A percentile compares a stretch with the other conserved stretches of the same genome.
These are phyloP conservation scores for Hydrangea macrophylla DNA, from an alignment of 148 eudicot species.

Conservation along the genomic window DNA sequence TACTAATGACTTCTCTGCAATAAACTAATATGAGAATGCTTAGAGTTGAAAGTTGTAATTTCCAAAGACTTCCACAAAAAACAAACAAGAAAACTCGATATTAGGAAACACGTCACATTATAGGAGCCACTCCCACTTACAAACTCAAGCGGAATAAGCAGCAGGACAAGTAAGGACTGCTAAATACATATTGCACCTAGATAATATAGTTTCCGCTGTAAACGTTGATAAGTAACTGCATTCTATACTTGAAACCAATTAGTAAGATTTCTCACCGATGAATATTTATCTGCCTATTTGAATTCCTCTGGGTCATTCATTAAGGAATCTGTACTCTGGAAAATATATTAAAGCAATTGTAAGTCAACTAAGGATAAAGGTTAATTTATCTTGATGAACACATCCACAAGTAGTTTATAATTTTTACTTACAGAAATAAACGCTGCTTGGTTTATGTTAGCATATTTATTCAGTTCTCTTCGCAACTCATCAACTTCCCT, in stretches of 20 bases:
- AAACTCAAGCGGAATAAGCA: not conserved
- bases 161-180: not conserved
- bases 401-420: not conserved
- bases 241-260: not conserved
- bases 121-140: not conserved
- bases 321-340: constrained; percentile 18
- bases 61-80: no score
- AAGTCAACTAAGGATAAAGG: constrained; percentile 4
- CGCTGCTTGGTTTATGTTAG: constrained; percentile 21
- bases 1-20: not conserved
- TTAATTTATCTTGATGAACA: not conserved
- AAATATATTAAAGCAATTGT: not conserved
- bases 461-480: constrained; percentile 20
- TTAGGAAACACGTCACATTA: not conserved
- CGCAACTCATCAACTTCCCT: constrained; percentile 37
- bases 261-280: constrained; percentile 10
- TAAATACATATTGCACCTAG: not conserved
- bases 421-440: constrained; percentile 19
- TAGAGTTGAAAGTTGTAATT: not conserved
- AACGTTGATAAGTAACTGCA: not conserved
- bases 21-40: not conserved
- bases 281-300: constrained; percentile 19
- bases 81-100: not conserved
- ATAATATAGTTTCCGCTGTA: not conserved
- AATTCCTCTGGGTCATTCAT: constrained; percentile 13